Conservation (phyloP, 1,284 basidiomycete genomes). For the Microbotryum scabiosae region DNA sequence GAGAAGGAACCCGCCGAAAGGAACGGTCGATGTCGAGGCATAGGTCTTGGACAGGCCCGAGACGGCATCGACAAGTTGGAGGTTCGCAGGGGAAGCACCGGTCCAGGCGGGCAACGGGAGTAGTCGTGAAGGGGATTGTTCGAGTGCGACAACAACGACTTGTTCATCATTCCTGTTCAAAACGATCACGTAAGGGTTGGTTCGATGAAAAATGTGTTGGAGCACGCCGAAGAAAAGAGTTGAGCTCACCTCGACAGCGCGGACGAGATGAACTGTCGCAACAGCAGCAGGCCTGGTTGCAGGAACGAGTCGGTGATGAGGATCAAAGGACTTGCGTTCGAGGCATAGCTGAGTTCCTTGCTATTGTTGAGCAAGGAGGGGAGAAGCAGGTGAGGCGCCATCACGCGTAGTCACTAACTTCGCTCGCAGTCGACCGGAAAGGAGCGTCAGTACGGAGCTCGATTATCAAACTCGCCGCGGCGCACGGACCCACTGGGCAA, state of each 20-base stretch:
- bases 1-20: not conserved
- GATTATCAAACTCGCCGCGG: no score
- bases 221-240: not conserved
- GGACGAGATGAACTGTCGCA: conserved; percentile 18
- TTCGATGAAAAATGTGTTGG: no score
- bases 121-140: conserved; percentile 7
- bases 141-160: conserved; percentile 9
- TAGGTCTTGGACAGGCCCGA: not conserved
- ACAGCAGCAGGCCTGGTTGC: conserved; percentile 23
- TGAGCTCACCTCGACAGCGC: conserved; percentile 12
- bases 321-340: conserved; percentile 5
- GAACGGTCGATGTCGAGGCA: not conserved
- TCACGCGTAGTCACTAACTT: no score
- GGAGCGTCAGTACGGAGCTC: no score
- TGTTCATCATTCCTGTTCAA: not conserved
- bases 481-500: no score
- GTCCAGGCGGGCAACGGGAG: conserved; percentile 1
- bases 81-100: not conserved
- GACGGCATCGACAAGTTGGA: conserved; percentile 11
- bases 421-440: no score
- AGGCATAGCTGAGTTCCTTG: not conserved
- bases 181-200: no score
- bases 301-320: conserved; percentile 28
- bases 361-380: conserved; percentile 30
- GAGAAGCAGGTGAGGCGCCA: no score